A percentile compares a stretch with the other conserved stretches of the same genome.
phyloP scores from a whole-genome alignment of 2,329 filamentous ascomycete species.

The Paramyrothecium roridum region DNA sequence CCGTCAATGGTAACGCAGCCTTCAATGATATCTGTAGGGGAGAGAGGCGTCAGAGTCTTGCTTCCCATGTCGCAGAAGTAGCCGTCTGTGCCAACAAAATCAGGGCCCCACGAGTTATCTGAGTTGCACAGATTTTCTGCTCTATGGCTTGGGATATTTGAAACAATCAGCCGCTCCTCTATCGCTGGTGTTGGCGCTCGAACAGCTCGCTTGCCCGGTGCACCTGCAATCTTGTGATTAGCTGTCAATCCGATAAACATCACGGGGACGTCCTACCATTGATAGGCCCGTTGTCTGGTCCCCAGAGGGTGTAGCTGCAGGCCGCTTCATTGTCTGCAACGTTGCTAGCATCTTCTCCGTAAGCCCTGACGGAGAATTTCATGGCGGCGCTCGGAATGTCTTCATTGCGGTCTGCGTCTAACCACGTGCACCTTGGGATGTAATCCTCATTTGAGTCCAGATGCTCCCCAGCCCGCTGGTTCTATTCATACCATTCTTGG shows the following conservation, averaged over 20 bases:
- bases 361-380: slow-evolving; percentile 3
- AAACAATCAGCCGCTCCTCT: slow-evolving; percentile 2
- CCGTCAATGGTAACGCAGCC: too few relatives aligned
- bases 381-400: slow-evolving; percentile 2
- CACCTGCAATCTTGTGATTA: too few relatives aligned
- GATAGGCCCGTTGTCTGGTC: slow-evolving; percentile 6
- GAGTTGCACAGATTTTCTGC: slow-evolving; percentile 5
- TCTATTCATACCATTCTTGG: neutral
- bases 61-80: slow-evolving; percentile 6
- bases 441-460: slow-evolving; percentile 1
- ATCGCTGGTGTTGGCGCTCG: too few relatives aligned
- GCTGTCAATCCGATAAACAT: too few relatives aligned
- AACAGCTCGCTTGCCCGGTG: too few relatives aligned
- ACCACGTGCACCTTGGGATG: slow-evolving; percentile 6
- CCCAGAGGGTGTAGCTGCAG: slow-evolving; percentile 4
- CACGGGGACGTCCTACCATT: neutral
- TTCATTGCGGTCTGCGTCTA: slow-evolving; percentile 6
- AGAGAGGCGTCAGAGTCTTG: slow-evolving; percentile 6
- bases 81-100: slow-evolving; percentile 5
- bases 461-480: slow-evolving; percentile 4
- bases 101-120: slow-evolving; percentile 4
- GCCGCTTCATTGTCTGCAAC: slow-evolving; percentile 1
- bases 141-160: slow-evolving; percentile 4
- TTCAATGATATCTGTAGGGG: slow-evolving; percentile 1
- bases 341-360: slow-evolving; percentile 2